Evolutionary conservation across 129 eudicot species (phyloP), one percentile per base, ranked within the genome.

Genomic region (Solidago caesia): DNA sequence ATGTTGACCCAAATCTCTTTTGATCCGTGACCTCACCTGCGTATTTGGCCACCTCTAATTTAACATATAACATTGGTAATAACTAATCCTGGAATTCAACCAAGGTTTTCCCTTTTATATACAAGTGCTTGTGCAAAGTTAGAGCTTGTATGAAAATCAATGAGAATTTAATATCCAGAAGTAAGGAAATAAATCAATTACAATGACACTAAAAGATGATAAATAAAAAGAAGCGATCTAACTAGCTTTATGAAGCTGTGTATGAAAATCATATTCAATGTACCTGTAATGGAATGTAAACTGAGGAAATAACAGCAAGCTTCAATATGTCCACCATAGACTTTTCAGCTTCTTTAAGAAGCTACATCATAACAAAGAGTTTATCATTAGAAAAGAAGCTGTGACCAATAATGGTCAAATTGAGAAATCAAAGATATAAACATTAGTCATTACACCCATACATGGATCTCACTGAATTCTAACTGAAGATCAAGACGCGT

Each of bases 401-500:
- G 59, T 59, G 29, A 67, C 51, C 48, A 41, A 25, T 8, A 55
- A 16, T 43, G 49, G 55, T 51, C 53, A 49, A 9, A 11, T 14
- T 46, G 47, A 12, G 68, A 76, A 55, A 70, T 33, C 60, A 42
- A 51, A 69, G 70, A 42, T 39, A 57, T 41, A 48, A 72, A 33
- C 59, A 69, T 59, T 73, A 62, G 16, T 33, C 15, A 59, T 73
- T 70, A 46, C 48, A 44, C 8, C 63, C 92, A 72, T 88, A 94
- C 99, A 91, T 90, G 88, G 83, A 94, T 94, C 86, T 94, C 97
- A 72, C 99, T 91, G 74, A 91, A 91, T 73, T 94, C 99, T 88
- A 94, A 41, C 77, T 88, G 93, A 82, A 91, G 77, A 82, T 91
- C 97, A 78, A 94, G 93, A 68, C 87, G 88, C 43, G 87, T 88